A percentile compares a stretch with the other conserved stretches of the same genome.
Conservation (phyloP, 176 grass and related monocot species). For the Tillandsia leiboldiana region DNA sequence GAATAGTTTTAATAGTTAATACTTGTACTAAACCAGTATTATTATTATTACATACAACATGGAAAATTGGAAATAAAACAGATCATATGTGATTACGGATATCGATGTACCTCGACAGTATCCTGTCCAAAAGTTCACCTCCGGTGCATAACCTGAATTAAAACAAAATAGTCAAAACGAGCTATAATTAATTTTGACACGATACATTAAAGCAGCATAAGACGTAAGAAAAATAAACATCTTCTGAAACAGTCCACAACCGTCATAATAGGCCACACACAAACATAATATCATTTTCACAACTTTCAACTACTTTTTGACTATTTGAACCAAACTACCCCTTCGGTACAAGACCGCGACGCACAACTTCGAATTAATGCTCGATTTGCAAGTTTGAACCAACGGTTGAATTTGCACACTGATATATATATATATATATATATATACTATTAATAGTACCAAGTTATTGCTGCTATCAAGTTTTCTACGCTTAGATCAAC, state of each 20-base stretch:
- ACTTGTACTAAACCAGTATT: background rate
- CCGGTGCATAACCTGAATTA: constrained; percentile 87
- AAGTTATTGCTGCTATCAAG: too few relatives aligned
- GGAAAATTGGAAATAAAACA: background rate
- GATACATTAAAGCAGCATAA: background rate
- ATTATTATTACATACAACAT: background rate
- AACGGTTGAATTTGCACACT: too few relatives aligned
- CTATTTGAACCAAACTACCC: too few relatives aligned
- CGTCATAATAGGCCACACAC: too few relatives aligned
- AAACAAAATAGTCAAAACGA: constrained; percentile 22
- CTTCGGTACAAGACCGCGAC: too few relatives aligned
- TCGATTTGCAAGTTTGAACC: too few relatives aligned
- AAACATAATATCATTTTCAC: too few relatives aligned
- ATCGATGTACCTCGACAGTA: constrained; percentile 65
- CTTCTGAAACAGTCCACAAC: background rate
- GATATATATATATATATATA: too few relatives aligned
- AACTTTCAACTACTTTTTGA: too few relatives aligned
- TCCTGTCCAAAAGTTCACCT: constrained; percentile 88
- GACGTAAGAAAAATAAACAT: background rate
- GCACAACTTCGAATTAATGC: too few relatives aligned
- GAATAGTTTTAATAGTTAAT: background rate
- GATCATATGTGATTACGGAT: background rate
- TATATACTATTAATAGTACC: too few relatives aligned
- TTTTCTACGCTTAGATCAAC: too few relatives aligned
- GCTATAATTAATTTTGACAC: background rate